Evolutionary conservation across 2,329 filamentous ascomycete genomes (phyloP).

Genomic region (Tolypocladium cylindrosporum): DNA sequence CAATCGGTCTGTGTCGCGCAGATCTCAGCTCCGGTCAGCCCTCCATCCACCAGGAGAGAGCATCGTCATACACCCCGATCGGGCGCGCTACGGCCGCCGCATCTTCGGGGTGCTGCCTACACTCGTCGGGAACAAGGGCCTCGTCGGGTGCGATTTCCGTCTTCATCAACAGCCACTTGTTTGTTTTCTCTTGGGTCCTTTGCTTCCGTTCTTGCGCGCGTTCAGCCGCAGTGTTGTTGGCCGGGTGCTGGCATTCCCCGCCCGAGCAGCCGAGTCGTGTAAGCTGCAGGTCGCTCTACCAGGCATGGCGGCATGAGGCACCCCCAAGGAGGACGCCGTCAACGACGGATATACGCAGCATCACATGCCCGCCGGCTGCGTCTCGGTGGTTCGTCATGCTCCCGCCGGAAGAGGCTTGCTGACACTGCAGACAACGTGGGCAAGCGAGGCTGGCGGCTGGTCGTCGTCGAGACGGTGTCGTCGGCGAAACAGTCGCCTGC

Average conservation of each 20-base stretch:
- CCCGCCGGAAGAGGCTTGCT: background rate
- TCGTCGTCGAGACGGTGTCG: background rate
- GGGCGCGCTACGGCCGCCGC: background rate
- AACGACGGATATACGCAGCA: no score
- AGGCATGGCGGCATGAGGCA: background rate
- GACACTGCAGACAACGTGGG: background rate
- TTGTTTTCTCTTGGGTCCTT: background rate
- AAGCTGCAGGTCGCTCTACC: background rate
- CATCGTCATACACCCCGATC: background rate
- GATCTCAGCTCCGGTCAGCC: background rate
- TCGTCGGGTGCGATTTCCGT: background rate
- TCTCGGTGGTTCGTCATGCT: background rate
- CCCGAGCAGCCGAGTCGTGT: background rate
- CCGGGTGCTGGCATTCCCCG: no score
- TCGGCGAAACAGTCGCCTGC: background rate
- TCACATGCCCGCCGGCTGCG: background rate
- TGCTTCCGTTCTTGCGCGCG: background rate
- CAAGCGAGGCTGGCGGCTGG: background rate
- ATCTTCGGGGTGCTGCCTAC: no score
- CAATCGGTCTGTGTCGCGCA: background rate
- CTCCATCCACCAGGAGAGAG: background rate
- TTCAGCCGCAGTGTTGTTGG: background rate
- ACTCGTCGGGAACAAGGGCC: no score
- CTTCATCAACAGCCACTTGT: background rate
- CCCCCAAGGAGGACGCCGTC: background rate